A percentile compares a stretch with the other conserved stretches of the same genome.
Evolutionary conservation across 768 basidiomycete genomes (phyloP).

Genomic region (Hericium coralloides): DNA sequence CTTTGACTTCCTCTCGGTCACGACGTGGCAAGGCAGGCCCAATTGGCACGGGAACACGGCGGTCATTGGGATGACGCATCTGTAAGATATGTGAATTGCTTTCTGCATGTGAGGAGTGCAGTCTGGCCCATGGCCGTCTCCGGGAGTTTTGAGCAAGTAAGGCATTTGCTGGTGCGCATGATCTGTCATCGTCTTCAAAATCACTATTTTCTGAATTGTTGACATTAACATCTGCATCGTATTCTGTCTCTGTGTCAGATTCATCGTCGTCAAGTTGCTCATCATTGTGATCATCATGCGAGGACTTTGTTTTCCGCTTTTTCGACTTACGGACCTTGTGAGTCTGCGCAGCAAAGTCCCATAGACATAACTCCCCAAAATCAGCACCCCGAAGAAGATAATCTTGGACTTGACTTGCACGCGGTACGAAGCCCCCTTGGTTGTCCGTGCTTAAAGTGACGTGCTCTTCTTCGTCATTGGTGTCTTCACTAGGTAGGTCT

Average conservation of each 20-base stretch:
- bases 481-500: not conserved
- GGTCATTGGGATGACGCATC: not conserved
- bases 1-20: not conserved
- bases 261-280: not conserved
- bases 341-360: not conserved
- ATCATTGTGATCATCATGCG: not conserved
- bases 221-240: not conserved
- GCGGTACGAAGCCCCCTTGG: not conserved
- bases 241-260: not conserved
- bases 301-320: no score
- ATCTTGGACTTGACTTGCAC: not conserved
- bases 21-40: conserved; percentile 7
- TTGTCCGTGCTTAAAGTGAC: not conserved
- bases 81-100: not conserved
- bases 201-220: not conserved
- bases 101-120: not conserved
- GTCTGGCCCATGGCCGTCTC: not conserved
- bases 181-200: no score
- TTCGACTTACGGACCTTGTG: not conserved
- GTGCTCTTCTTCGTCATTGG: not conserved
- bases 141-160: not conserved
- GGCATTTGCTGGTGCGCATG: not conserved
- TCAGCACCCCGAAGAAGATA: not conserved
- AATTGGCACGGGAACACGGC: not conserved
- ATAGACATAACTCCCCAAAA: not conserved